phyloP scores from a whole-genome alignment of 164 flowering plant genomes.

The Tinospora cordifolia region DNA sequence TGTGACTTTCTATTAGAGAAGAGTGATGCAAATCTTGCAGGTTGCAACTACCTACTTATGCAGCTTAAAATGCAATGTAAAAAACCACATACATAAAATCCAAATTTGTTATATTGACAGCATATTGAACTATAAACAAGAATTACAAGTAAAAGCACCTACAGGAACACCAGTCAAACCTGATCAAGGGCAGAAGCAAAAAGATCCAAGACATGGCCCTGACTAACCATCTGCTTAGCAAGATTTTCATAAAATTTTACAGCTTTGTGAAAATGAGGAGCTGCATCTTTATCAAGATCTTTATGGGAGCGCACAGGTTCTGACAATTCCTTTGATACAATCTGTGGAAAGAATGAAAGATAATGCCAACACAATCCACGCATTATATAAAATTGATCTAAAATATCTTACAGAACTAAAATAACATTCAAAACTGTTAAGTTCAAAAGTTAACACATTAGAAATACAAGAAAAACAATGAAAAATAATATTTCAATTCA shows the following conservation, averaged over 20 bases:
- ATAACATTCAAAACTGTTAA: neutral
- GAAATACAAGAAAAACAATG: no score
- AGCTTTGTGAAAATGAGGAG: conserved; percentile 80
- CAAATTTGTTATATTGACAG: neutral
- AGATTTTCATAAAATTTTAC: conserved; percentile 79
- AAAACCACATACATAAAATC: neutral
- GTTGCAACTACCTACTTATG: neutral
- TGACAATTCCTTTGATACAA: conserved; percentile 86
- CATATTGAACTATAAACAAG: conserved; percentile 2
- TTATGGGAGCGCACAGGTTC: conserved; percentile 97
- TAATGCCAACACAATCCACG: neutral
- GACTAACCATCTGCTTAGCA: conserved; percentile 78
- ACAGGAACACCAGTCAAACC: conserved; percentile 35
- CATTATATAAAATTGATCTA: neutral
- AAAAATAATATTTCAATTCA: no score
- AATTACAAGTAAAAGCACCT: neutral
- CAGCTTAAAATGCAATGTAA: no score
- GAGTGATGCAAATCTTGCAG: neutral
- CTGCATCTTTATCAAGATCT: conserved; percentile 97
- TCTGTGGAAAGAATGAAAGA: conserved; percentile 36
- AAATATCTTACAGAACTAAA: conserved; percentile 4
- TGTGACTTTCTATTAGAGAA: neutral
- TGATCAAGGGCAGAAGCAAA: conserved; percentile 99
- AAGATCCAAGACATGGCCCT: conserved; percentile 91
- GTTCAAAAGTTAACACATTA: no score